phyloP scores from a whole-genome alignment of 2,329 filamentous ascomycete genomes.

The Talaromyces sp. region DNA sequence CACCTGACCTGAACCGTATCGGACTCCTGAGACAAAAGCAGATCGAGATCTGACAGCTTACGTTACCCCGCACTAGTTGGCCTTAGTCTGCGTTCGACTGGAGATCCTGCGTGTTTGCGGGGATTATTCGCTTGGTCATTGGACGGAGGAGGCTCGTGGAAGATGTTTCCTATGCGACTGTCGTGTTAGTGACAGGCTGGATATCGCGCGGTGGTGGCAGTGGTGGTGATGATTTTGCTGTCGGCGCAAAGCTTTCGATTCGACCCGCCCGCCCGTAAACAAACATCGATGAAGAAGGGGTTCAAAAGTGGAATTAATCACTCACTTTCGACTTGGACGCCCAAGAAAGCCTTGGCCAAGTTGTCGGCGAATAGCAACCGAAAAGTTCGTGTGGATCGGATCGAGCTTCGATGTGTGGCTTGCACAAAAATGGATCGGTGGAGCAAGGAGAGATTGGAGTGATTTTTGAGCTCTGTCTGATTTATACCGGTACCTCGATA shows the following conservation, averaged over 20 bases:
- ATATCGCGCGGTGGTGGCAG: background rate
- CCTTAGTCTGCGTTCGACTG: slow-evolving; percentile 12
- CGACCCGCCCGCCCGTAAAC: background rate
- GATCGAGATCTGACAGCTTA: slow-evolving; percentile 20
- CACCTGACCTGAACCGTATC: slow-evolving; percentile 15
- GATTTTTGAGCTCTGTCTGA: background rate
- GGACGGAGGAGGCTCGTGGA: background rate
- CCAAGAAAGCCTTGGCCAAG: background rate
- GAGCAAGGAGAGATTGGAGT: background rate
- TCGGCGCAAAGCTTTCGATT: background rate
- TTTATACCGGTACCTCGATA: background rate
- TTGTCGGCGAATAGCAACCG: background rate
- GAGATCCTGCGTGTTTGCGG: slow-evolving; percentile 14
- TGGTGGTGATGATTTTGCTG: background rate
- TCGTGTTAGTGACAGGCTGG: background rate
- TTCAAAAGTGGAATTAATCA: background rate
- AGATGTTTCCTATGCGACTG: background rate
- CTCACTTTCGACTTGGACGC: background rate
- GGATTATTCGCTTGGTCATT: slow-evolving; percentile 8
- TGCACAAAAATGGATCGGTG: background rate
- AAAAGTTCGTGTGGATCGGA: background rate
- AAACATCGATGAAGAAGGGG: background rate
- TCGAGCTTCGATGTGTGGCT: background rate
- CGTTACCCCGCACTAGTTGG: slow-evolving; percentile 20
- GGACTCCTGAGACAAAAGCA: slow-evolving; percentile 5